Evolutionary conservation across 1,284 basidiomycete species (phyloP), one percentile per base, ranked within the genome.

Genomic region (Hypsizygus ulmarius): DNA sequence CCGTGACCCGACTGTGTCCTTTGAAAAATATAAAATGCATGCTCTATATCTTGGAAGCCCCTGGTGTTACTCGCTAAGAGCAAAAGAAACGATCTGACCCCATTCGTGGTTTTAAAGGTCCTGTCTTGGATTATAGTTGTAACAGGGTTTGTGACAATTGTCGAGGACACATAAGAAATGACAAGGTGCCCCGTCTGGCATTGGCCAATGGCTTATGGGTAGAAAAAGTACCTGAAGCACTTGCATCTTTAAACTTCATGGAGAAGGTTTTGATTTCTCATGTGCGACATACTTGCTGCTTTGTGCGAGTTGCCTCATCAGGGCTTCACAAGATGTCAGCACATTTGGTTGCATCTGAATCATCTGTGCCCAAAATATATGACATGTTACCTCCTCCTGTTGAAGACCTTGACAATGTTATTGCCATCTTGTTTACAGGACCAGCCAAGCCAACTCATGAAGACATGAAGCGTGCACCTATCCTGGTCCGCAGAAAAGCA

Each of bases 121-220:
- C 62, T 39, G 49, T 64, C 8, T 8, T 62, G n/a, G 61, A 55
- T 18, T 21, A 10, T 5, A 25, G 11, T 11, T 62, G 59, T 45
- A 32, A 37, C 18, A 15, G 34, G 12, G 41, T 62, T 11, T 64
- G 62, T 43, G 4, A 11, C 8, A 11, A 18, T 8, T 62, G 60
- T 46, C 10, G 44, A 3, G 9, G 4, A 15, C 4, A 9, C 29
- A 4, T 69, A 0, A 15, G 43, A 3, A 54, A 59, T 14, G 52
- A 54, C 1, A 55, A 49, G 29, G 44, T 65, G 8, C 68, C 68
- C 8, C 39, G 35, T 12, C 18, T 48, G 36, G 56, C 68, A n/a
- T 43, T 74, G 6, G 64, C 64, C 0, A 68, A 68, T 51, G 65
- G 67, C 1, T 42, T 71, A 1, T 74, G 71, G 71, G 18, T 73